These are phyloP conservation scores for Colletotrichum chrysophilum DNA, from an alignment of 2,329 filamentous ascomycete species.

Conservation along the genomic window DNA sequence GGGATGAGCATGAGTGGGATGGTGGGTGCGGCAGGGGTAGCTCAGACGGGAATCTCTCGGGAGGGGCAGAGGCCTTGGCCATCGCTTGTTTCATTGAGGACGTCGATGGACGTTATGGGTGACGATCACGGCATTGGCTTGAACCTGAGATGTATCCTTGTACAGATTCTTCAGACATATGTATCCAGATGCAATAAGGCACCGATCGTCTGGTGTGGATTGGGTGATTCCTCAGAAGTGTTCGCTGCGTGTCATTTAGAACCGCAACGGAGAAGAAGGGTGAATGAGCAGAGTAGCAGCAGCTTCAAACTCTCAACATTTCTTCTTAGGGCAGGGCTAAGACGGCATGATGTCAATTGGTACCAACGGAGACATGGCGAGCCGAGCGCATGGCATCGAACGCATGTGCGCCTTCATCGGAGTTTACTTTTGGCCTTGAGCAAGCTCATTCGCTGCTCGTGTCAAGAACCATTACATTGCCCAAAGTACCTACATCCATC, in stretches of 20 bases:
- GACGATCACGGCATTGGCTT: background rate
- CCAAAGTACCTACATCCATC: background rate
- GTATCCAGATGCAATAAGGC: background rate
- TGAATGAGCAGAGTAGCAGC: background rate
- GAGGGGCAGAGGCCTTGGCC: conserved; percentile 11
- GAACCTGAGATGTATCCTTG: background rate
- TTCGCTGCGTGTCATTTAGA: background rate
- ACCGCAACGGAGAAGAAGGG: background rate
- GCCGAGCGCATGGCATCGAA: conserved; percentile 4
- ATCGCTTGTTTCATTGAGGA: conserved; percentile 18
- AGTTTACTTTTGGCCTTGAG: background rate
- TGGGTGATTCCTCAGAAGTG: background rate
- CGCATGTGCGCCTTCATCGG: conserved; percentile 3
- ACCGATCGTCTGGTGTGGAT: background rate
- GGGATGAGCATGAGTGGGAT: conserved; percentile 4
- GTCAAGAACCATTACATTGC: background rate
- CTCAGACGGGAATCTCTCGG: conserved; percentile 15
- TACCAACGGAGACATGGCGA: conserved; percentile 8
- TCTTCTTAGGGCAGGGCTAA: background rate
- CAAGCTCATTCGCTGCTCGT: background rate
- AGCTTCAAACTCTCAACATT: background rate
- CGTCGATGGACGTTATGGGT: background rate
- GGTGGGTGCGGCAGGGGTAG: conserved; percentile 18
- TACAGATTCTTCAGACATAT: background rate
- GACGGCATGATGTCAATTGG: conserved; percentile 6